Conservation (phyloP, 1,284 basidiomycete species). For the Neonothopanus nambi region DNA sequence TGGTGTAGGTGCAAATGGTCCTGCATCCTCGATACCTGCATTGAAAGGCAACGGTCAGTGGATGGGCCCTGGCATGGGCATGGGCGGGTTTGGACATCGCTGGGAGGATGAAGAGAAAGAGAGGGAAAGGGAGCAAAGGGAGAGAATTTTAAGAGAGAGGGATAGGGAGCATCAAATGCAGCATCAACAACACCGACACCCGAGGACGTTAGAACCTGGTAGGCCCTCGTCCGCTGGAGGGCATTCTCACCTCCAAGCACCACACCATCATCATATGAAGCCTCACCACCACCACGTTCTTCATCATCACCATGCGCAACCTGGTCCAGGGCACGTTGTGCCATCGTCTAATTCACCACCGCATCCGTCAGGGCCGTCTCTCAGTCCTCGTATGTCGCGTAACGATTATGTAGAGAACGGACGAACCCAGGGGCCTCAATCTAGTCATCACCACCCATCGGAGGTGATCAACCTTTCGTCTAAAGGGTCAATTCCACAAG, state of each 20-base stretch:
- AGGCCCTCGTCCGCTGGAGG: slow-evolving; percentile 7
- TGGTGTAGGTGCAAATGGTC: slow-evolving; percentile 19
- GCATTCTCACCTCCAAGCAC: slow-evolving; percentile 7
- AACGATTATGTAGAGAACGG: slow-evolving; percentile 3
- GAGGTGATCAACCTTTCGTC: slow-evolving; percentile 17
- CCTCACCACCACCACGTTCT: slow-evolving; percentile 23
- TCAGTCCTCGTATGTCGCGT: slow-evolving; percentile 18
- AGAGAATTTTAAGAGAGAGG: background rate
- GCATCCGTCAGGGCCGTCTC: slow-evolving; percentile 3
- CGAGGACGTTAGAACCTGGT: background rate
- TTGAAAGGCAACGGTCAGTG: slow-evolving; percentile 25
- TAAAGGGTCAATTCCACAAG: background rate
- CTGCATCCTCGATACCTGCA: background rate
- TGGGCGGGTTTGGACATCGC: slow-evolving; percentile 22
- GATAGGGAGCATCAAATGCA: background rate
- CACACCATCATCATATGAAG: slow-evolving; percentile 21
- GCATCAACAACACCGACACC: slow-evolving; percentile 8
- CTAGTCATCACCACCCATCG: slow-evolving; percentile 10
- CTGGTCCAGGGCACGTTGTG: background rate
- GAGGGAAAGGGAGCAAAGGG: slow-evolving; percentile 9
- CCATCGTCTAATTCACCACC: slow-evolving; percentile 7
- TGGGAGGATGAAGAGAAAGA: slow-evolving; percentile 16
- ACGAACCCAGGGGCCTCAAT: background rate
- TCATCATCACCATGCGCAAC: slow-evolving; percentile 19
- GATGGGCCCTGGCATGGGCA: slow-evolving; percentile 29